Evolutionary conservation across 2,329 filamentous ascomycete genomes (phyloP).

Genomic region (Colletotrichum paranaense): DNA sequence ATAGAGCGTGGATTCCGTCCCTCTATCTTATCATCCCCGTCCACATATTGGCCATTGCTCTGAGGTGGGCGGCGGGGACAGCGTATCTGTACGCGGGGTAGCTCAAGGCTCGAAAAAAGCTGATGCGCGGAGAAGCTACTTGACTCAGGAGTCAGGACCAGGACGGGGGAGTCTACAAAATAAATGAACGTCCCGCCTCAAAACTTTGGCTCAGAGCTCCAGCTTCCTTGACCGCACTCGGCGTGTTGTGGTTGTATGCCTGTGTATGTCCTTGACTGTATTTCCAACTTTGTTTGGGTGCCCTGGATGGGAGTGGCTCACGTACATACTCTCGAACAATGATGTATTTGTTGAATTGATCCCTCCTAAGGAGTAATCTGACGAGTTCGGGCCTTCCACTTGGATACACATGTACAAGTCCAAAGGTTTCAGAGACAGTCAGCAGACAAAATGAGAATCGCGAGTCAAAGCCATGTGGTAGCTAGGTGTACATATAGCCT

Average conservation of each 20-base stretch:
- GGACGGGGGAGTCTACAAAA: too few relatives aligned
- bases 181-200: neutral
- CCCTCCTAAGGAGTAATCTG: neutral
- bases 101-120: neutral
- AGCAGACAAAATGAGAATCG: neutral
- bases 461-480: slow-evolving; percentile 25
- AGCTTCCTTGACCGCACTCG: too few relatives aligned
- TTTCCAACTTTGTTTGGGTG: neutral
- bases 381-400: neutral
- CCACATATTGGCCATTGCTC: neutral
- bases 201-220: too few relatives aligned
- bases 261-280: neutral
- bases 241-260: neutral
- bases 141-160: neutral
- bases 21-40: neutral
- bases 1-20: neutral
- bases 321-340: neutral
- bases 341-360: neutral
- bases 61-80: neutral
- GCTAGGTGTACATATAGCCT: slow-evolving; percentile 34
- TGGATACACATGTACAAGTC: neutral
- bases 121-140: slow-evolving; percentile 7
- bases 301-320: neutral
- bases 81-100: neutral
- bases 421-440: neutral